These are phyloP conservation scores for Saccharomyces eubayanus DNA, from an alignment of 805 yeast genomes.

Conservation along the genomic window DNA sequence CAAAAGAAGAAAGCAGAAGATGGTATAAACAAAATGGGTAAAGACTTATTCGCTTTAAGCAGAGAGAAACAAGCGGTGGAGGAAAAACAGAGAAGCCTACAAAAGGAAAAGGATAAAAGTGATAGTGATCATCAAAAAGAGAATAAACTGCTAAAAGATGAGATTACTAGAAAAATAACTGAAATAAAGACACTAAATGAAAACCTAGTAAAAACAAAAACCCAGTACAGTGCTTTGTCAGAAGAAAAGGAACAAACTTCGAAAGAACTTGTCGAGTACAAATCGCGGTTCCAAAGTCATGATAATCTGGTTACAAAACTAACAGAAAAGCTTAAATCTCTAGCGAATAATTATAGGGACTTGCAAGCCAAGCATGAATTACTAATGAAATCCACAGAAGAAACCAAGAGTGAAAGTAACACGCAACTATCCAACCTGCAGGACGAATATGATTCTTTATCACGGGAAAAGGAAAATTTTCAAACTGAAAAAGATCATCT, in stretches of 20 bases:
- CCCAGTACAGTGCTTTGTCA: conserved; percentile 12
- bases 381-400: conserved; percentile 11
- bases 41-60: conserved; percentile 64
- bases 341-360: conserved; percentile 32
- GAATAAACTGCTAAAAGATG: conserved; percentile 12
- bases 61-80: conserved; percentile 49
- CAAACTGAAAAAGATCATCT: conserved; percentile 4
- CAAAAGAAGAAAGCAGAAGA: conserved; percentile 64
- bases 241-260: conserved; percentile 18
- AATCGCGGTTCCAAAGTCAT: conserved; percentile 24
- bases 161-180: conserved; percentile 13
- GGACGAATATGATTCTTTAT: conserved; percentile 6
- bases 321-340: conserved; percentile 38
- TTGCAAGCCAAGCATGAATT: conserved; percentile 19
- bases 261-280: conserved; percentile 21
- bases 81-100: conserved; percentile 34
- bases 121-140: conserved; percentile 21
- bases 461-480: conserved; percentile 4
- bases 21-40: conserved; percentile 84
- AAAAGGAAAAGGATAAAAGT: conserved; percentile 37
- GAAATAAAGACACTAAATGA: conserved; percentile 10
- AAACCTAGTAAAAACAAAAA: conserved; percentile 5
- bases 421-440: conserved; percentile 10
- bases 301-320: conserved; percentile 34
- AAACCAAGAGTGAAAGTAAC: conserved; percentile 4